Evolutionary conservation across 176 grass and related monocot species (phyloP), one percentile per base, ranked within the genome.

Genomic region (Aegilops umbellulata): DNA sequence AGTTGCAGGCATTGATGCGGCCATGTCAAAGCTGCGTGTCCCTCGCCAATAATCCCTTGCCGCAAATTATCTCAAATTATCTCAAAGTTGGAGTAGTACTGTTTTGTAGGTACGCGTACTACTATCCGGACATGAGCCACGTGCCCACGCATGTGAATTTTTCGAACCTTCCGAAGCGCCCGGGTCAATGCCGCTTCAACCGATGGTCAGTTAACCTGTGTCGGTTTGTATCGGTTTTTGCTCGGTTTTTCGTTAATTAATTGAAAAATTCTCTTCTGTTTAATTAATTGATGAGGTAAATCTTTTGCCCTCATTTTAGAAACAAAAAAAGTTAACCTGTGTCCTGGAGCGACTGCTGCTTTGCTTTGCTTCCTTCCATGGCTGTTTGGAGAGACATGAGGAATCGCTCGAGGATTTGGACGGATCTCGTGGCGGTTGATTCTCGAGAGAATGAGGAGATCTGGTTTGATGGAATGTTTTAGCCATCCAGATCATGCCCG

Each of bases 381-480:
- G n/a, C 31, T n/a, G 19, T 29, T 14, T 29, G 13, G 39, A 22
- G 32, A 64, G 41, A 30, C 30, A 63, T 0, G 66, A 36, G 11
- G 44, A 60, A 62, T 47, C 46, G 8, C 20, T 20, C 6, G 7
- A 58, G n/a, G 47, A 34, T 61, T 42, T 88, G 49, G 8, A 65
- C 36, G 72, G 44, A 51, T 29, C 84, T 4, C 19, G 17, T 51
- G 39, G 19, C 42, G 41, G 14, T 15, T 30, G 78, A 65, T 80
- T 44, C 61, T 65, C 7, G 20, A 16, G 58, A 26, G 34, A 29
- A 76, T 53, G 44, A 76, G 73, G 53, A 57, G 72, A 75, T 75
- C 24, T 51, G 25, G 72, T 13, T 57, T 65, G 60, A 80, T 80
- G 38, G 78, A 65, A 65, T 80, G 78, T 64, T 65, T 27, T 44